Evolutionary conservation across 164 flowering plant species (phyloP).

Genomic region (Echeveria elegans): DNA sequence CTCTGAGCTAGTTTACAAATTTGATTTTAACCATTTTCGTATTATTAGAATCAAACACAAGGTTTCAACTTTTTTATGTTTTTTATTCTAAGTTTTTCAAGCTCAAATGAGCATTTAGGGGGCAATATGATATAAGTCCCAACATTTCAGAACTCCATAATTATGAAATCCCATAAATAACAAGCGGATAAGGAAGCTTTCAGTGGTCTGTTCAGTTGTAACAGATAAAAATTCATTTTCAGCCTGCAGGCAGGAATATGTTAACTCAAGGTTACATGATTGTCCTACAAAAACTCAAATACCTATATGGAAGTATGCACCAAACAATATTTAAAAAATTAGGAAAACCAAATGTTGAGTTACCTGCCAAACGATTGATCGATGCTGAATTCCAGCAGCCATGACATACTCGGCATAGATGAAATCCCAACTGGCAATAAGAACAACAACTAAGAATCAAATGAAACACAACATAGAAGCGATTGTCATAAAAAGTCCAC

Average conservation of each 20-base stretch:
- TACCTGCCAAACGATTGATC: constrained; percentile 93
- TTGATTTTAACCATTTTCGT: background rate
- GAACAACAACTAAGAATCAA: background rate
- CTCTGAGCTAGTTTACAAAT: background rate
- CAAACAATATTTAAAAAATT: background rate
- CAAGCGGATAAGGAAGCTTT: background rate
- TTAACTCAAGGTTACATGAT: background rate
- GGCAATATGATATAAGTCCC: background rate
- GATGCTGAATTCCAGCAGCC: constrained; percentile 87
- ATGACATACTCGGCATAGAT: constrained; percentile 97
- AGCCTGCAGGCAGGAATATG: no score
- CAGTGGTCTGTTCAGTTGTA: background rate
- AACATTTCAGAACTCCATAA: background rate
- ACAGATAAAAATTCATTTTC: background rate
- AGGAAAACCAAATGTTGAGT: background rate
- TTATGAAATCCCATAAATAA: background rate
- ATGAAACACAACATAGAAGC: background rate
- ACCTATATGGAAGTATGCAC: background rate
- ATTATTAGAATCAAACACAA: no score
- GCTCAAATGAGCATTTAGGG: background rate
- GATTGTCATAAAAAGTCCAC: background rate
- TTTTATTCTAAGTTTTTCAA: background rate
- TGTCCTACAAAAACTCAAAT: background rate
- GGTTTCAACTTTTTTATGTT: background rate
- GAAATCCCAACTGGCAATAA: constrained; percentile 87